phyloP scores from a whole-genome alignment of 2,329 filamentous ascomycete genomes.

The Mollisiaceae sp. region DNA sequence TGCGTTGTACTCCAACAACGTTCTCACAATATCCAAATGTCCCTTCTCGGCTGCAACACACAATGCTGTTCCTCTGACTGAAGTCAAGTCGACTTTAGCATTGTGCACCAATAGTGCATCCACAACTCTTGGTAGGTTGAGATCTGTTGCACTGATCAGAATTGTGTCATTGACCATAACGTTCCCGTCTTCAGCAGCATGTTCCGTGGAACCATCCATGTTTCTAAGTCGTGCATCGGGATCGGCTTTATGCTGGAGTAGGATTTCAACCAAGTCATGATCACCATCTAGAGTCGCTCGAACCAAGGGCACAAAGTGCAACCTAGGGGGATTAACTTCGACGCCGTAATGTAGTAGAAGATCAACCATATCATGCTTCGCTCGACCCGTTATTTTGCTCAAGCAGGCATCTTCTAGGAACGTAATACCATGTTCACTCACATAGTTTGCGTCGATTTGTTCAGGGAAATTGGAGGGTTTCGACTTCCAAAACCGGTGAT shows the following conservation, averaged over 20 bases:
- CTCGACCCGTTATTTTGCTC: not conserved
- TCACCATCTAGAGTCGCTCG: not conserved
- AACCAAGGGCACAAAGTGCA: not conserved
- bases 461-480: not conserved
- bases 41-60: not conserved
- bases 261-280: slow-evolving; percentile 1
- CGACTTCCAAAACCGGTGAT: not conserved
- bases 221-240: not conserved
- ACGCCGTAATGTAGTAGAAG: not conserved
- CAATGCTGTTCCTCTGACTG: not conserved
- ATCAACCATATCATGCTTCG: slow-evolving; percentile 1
- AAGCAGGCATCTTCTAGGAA: not conserved
- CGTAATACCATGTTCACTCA: not conserved
- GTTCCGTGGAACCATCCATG: not conserved
- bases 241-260: not conserved
- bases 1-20: not conserved
- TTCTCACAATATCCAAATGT: not conserved
- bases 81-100: not conserved
- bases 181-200: not conserved
- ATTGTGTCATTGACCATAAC: not conserved
- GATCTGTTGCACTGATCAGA: not conserved
- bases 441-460: not conserved
- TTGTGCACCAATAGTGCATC: not conserved
- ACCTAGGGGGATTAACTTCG: not conserved
- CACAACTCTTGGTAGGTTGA: not conserved